phyloP scores from a whole-genome alignment of 768 basidiomycete species.

The Naematelia aurantialba region DNA sequence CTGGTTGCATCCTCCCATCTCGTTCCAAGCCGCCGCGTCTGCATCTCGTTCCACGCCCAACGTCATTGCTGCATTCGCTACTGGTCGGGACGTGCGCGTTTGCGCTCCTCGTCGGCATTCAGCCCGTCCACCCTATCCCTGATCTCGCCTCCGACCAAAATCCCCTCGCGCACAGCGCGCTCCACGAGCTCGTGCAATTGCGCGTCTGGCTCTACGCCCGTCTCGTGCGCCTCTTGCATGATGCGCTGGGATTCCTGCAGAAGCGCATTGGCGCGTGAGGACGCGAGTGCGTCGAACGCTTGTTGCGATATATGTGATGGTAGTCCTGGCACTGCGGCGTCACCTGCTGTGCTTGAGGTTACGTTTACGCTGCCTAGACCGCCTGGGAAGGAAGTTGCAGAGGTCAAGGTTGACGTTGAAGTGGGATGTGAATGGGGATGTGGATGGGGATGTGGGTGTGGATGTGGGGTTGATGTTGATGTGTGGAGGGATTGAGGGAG shows the following conservation, averaged over 20 bases:
- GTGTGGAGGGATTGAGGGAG: not conserved
- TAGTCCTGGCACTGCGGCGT: not conserved
- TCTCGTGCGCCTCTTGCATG: slow-evolving; percentile 59
- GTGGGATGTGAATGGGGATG: not conserved
- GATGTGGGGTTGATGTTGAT: not conserved
- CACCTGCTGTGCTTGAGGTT: not conserved
- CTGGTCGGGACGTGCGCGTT: not conserved
- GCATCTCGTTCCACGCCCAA: not conserved
- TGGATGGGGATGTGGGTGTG: not conserved
- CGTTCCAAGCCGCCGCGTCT: too few species aligned
- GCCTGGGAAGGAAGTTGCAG: not conserved
- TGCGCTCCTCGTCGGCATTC: not conserved
- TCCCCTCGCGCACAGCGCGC: slow-evolving; percentile 63
- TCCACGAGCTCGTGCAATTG: slow-evolving; percentile 63
- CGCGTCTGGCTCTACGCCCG: slow-evolving; percentile 64
- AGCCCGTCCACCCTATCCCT: not conserved
- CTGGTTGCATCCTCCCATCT: too few species aligned
- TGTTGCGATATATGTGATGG: not conserved
- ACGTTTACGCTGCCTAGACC: not conserved
- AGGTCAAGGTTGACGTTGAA: not conserved
- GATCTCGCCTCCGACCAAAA: slow-evolving; percentile 13
- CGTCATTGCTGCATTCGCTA: not conserved
- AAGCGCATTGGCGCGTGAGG: not conserved
- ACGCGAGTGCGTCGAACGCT: not conserved
- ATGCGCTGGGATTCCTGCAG: slow-evolving; percentile 61